Evolutionary conservation across 78 protist genomes (phyloP).

Genomic region (Guillardia theta): DNA sequence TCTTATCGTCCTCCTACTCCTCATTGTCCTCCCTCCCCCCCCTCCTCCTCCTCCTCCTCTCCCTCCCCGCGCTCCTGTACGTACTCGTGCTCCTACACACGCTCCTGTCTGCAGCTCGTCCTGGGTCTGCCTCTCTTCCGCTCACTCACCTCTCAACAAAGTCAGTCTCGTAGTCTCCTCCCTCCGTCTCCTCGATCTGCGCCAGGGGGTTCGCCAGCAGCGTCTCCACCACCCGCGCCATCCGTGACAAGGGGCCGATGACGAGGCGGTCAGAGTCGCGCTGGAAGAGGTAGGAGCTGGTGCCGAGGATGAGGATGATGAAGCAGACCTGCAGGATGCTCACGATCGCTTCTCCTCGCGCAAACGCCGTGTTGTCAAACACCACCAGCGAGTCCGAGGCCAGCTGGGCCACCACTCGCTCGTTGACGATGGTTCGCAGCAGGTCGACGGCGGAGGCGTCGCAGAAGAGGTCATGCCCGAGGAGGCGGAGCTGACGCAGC

Average conservation of each 20-base stretch:
- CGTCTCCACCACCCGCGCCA: background rate
- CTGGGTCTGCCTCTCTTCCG: background rate
- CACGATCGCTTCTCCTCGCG: background rate
- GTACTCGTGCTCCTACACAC: background rate
- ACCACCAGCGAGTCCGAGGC: background rate
- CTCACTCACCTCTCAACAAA: background rate
- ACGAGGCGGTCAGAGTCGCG: background rate
- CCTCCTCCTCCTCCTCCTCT: background rate
- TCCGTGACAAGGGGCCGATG: background rate
- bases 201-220: conserved; percentile 9
- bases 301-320: background rate
- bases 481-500: background rate
- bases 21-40: background rate
- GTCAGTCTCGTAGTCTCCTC: conserved; percentile 3
- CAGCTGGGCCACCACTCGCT: background rate
- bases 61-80: background rate
- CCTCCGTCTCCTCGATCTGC: background rate
- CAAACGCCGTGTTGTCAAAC: background rate
- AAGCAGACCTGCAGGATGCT: background rate
- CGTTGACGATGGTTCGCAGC: background rate
- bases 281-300: background rate
- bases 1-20: too few relatives aligned
- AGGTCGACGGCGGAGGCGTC: background rate
- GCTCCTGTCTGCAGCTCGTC: background rate
- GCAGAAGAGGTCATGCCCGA: background rate